A percentile compares a stretch with the other conserved stretches of the same genome.
Evolutionary conservation across 2,329 filamentous ascomycete genomes (phyloP).

Genomic region (Lasiodiplodia hormozganensis): DNA sequence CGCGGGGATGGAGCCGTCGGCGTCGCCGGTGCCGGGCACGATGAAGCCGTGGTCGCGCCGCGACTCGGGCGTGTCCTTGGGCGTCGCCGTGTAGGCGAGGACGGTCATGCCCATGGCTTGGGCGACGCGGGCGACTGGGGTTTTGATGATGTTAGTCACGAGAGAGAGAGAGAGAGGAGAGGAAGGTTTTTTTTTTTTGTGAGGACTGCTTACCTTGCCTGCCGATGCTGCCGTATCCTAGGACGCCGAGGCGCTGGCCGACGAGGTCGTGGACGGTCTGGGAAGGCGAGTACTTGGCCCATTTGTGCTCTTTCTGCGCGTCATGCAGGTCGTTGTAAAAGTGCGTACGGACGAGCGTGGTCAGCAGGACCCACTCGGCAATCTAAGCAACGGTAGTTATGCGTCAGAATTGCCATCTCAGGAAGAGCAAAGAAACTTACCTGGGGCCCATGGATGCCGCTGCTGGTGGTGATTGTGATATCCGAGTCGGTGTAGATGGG

Average conservation of each 20-base stretch:
- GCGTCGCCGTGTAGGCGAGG: conserved; percentile 75
- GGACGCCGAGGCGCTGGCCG: conserved; percentile 64
- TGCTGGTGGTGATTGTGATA: conserved; percentile 62
- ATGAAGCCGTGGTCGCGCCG: conserved; percentile 70
- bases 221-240: conserved; percentile 69
- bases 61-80: conserved; percentile 70
- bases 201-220: conserved; percentile 52
- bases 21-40: conserved; percentile 70
- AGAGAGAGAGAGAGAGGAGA: not conserved
- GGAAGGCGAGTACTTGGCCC: conserved; percentile 50
- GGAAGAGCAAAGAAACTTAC: not conserved
- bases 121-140: conserved; percentile 60
- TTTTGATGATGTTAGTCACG: conserved; percentile 33
- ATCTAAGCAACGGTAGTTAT: conserved; percentile 46
- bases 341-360: conserved; percentile 64
- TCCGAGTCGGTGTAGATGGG: conserved; percentile 61
- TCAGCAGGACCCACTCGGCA: conserved; percentile 71
- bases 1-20: conserved; percentile 60
- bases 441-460: conserved; percentile 67
- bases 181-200: too few relatives aligned
- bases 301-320: conserved; percentile 63
- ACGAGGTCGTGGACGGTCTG: conserved; percentile 60
- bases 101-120: conserved; percentile 74
- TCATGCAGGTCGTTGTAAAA: conserved; percentile 62
- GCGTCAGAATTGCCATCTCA: not conserved